phyloP scores from a whole-genome alignment of 495 filamentous ascomycete species.

The Podospora tetraspora region DNA sequence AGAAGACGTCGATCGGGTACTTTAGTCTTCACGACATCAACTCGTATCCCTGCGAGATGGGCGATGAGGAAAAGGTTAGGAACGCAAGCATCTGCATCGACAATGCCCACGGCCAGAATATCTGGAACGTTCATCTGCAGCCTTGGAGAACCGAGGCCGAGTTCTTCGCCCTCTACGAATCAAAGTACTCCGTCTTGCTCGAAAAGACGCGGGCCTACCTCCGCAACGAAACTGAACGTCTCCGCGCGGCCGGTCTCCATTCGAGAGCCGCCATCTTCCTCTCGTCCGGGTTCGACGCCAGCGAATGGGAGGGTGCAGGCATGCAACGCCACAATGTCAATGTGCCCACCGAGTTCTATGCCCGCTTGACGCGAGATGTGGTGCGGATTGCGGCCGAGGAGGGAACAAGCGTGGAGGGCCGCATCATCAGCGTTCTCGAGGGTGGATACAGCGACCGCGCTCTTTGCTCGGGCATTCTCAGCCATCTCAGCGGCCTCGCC shows the following conservation, averaged over 20 bases:
- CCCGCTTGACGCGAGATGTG: conserved; percentile 78
- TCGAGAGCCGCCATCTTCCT: conserved; percentile 87
- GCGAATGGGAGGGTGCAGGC: conserved; percentile 80
- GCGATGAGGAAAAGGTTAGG: conserved; percentile 82
- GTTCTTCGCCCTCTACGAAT: conserved; percentile 84
- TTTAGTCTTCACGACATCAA: conserved; percentile 98
- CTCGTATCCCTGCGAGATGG: conserved; percentile 88
- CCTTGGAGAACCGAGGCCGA: conserved; percentile 74
- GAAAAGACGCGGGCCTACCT: conserved; percentile 76
- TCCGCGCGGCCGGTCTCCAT: conserved; percentile 44
- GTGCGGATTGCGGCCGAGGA: conserved; percentile 77
- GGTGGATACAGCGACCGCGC: conserved; percentile 94
- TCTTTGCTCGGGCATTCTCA: conserved; percentile 77
- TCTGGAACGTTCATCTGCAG: conserved; percentile 95
- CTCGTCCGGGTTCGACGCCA: conserved; percentile 94
- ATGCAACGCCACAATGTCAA: conserved; percentile 96
- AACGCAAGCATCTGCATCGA: conserved; percentile 91
- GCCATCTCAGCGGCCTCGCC: conserved; percentile 76
- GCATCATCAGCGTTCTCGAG: conserved; percentile 88
- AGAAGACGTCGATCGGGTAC: conserved; percentile 85
- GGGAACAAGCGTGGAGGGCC: conserved; percentile 67
- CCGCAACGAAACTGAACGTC: conserved; percentile 57
- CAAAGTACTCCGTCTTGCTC: conserved; percentile 66
- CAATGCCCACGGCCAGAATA: conserved; percentile 80
- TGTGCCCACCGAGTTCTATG: conserved; percentile 95